Evolutionary conservation across 75 land plant species (phyloP), one percentile per base, ranked within the genome.

Genomic region (Cupressus sempervirens): DNA sequence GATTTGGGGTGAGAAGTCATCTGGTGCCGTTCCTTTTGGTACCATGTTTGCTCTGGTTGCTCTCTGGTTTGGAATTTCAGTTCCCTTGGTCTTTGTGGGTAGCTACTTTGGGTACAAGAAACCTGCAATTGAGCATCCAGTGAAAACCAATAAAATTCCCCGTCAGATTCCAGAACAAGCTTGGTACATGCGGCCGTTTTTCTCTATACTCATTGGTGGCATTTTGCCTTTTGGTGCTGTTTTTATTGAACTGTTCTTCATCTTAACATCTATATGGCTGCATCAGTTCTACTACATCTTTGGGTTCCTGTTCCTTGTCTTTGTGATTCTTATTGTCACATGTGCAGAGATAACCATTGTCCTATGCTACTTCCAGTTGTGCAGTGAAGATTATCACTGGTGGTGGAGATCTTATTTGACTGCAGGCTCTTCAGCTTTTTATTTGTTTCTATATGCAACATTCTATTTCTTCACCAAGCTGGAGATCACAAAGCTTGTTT

Each of bases 331-430:
- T 36, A 82, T 95, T 11, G 88, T 97, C 85, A 94, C 94, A 15
- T 97, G 99, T 80, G 99, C 94, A 30, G 97, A 95, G 91, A 95
- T 97, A 86, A 92, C 96, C 9, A 90, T 97, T 34, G 96, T 97
- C 82, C 94, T 97, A 4, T 95, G 97, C 93, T 97, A 95, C 88
- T 95, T 97, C 88, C 96, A 97, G 84, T 91, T 97, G 43, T 97
- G 99, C 86, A 94, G 94, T 83, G 97, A 95, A 87, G 96, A 97
- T 86, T 97, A 94, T 86, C 85, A 88, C 43, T 95, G 97, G 97
- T 97, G 99, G 99, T 97, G 99, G 97, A 95, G 96, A 80, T 87
- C 96, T 5, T 97, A 95, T 81, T 83, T 97, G 81, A 94, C 99
- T 26, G 91, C 98, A 18, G 96, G 99, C 7, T 95, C 97, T 67